A percentile compares a stretch with the other conserved stretches of the same genome.
These are phyloP conservation scores for Neofusicoccum laricinum DNA, from an alignment of 2,329 filamentous ascomycete genomes.

Conservation along the genomic window DNA sequence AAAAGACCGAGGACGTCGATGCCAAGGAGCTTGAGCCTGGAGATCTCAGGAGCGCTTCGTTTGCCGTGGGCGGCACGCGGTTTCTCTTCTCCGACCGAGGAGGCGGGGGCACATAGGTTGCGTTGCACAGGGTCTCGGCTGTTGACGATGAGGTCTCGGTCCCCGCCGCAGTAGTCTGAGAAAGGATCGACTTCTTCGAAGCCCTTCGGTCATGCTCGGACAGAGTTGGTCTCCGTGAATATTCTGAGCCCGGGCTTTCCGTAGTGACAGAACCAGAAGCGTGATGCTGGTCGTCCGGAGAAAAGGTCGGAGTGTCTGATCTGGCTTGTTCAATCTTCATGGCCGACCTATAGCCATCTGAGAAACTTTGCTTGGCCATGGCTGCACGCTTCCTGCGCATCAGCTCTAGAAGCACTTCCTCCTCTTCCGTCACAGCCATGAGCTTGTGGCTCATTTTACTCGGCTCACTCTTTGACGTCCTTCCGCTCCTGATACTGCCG, in stretches of 20 bases:
- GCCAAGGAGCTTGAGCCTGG: conserved; percentile 19
- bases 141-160: not conserved
- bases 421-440: conserved; percentile 50
- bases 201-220: not conserved
- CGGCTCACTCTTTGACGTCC: conserved; percentile 34
- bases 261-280: not conserved
- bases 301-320: not conserved
- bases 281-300: not conserved
- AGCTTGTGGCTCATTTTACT: conserved; percentile 33
- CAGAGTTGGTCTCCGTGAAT: not conserved
- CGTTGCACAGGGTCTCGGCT: conserved; percentile 17
- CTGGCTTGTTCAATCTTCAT: conserved; percentile 31
- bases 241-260: not conserved
- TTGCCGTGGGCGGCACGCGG: not conserved
- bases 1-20: conserved; percentile 29
- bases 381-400: conserved; percentile 49
- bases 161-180: not conserved
- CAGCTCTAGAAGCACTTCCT: conserved; percentile 48
- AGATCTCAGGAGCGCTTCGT: conserved; percentile 2
- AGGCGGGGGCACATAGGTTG: conserved; percentile 18
- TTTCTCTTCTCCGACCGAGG: not conserved
- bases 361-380: conserved; percentile 42
- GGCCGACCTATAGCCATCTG: conserved; percentile 36
- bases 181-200: not conserved
- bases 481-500: conserved; percentile 28